A percentile compares a stretch with the other conserved stretches of the same genome.
Conservation (phyloP, 129 eudicot genomes). For the Solidago caesia region DNA sequence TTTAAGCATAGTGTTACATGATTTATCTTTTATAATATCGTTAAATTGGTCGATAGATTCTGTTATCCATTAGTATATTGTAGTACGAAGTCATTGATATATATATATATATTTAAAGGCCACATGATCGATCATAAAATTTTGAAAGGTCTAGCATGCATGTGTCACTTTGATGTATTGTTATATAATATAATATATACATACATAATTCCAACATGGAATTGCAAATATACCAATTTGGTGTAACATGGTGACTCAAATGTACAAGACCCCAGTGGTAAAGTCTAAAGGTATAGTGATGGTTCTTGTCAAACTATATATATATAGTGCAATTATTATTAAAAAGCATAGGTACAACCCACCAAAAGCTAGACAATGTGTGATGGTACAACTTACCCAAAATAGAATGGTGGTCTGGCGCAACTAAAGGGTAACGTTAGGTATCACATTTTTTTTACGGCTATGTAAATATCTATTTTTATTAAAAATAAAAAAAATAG, state of each 20-base stretch:
- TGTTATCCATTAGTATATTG: background rate
- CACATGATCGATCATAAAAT: background rate
- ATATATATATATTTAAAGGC: background rate
- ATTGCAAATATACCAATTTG: constrained; percentile 20
- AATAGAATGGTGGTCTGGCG: constrained; percentile 26
- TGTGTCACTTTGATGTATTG: constrained; percentile 12
- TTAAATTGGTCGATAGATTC: no score
- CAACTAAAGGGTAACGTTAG: constrained; percentile 21
- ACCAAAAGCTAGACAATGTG: constrained; percentile 29
- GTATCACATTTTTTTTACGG: constrained; percentile 30
- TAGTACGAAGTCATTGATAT: background rate
- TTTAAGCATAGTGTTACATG: no score
- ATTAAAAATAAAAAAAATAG: background rate
- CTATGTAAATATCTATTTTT: constrained; percentile 20
- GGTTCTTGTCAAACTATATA: constrained; percentile 30
- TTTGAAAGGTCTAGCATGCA: background rate
- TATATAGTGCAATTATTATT: constrained; percentile 23
- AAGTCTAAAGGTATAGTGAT: constrained; percentile 30
- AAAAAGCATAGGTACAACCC: constrained; percentile 33
- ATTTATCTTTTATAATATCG: no score
- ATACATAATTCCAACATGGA: constrained; percentile 15
- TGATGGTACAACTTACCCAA: constrained; percentile 32
- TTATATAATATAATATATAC: background rate
- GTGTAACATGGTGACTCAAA: constrained; percentile 33
- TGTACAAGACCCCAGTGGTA: constrained; percentile 30